These are phyloP conservation scores for Ophiostoma angusticollis DNA, from an alignment of 2,329 filamentous ascomycete genomes.

Conservation along the genomic window DNA sequence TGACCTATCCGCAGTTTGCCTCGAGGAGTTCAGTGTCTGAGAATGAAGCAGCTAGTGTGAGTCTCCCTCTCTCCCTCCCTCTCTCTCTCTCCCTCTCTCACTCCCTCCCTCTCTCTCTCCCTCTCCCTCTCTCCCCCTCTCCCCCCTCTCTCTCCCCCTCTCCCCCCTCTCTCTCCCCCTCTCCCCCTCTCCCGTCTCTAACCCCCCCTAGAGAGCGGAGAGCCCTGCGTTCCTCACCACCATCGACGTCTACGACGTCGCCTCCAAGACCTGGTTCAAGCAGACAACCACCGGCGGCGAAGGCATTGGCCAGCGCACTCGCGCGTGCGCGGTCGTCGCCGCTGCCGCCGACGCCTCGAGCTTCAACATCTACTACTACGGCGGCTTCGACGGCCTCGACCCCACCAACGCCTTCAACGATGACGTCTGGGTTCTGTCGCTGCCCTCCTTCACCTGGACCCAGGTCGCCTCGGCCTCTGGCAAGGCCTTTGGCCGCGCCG, in stretches of 20 bases:
- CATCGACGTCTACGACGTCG: constrained; percentile 69
- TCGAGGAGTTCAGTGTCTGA: constrained; percentile 17
- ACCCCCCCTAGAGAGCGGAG: constrained; percentile 34
- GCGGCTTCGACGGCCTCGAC: constrained; percentile 51
- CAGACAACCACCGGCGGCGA: constrained; percentile 55
- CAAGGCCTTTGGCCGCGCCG: constrained; percentile 47
- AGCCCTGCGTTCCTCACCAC: constrained; percentile 59
- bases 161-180: background rate
- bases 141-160: too few species aligned
- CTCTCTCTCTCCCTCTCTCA: background rate
- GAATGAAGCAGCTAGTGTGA: constrained; percentile 28
- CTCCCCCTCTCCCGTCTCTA: constrained; percentile 16
- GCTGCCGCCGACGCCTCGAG: constrained; percentile 57
- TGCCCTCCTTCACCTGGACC: constrained; percentile 74
- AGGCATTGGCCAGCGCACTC: constrained; percentile 39
- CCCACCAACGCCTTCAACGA: constrained; percentile 32
- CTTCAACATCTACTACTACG: constrained; percentile 77
- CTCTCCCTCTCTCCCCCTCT: too few species aligned
- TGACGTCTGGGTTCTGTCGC: constrained; percentile 68
- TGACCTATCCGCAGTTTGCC: constrained; percentile 44
- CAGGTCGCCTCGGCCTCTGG: constrained; percentile 28
- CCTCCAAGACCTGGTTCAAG: constrained; percentile 58
- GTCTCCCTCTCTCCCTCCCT: constrained; percentile 10
- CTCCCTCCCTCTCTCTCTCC: background rate
- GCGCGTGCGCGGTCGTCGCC: constrained; percentile 65